Evolutionary conservation across 2,329 filamentous ascomycete genomes (phyloP), one percentile per base, ranked within the genome.

Genomic region (Paecilomyces sp.): DNA sequence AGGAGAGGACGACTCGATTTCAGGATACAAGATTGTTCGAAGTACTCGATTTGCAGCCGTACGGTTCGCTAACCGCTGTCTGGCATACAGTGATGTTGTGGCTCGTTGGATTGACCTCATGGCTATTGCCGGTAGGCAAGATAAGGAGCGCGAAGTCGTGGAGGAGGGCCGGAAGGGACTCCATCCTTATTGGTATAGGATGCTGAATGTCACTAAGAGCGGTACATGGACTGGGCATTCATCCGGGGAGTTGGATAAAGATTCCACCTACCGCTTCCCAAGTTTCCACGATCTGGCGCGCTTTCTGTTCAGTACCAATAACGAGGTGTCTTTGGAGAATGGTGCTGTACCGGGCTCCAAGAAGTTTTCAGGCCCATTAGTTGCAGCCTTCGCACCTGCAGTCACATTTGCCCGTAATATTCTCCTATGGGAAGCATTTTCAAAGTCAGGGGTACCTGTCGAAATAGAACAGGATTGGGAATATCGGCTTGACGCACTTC

Each of bases 141-240:
- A 85, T 56, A 89, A 92, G 70, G 85, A 89, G 54, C 88, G 87
- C 61, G 93, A 97, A 70, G 87, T 97, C 2, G 76, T 90, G 1
- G 94, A 99, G 70, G 93, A 97, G 76, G 94, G 92, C 1, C 87
- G 86, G 62, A 92, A 91, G 72, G 94, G 94, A 0, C 81, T 97
- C 3, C 91, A 96, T 74, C 87, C 88, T 11, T 88, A 89, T 68
- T 89, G 86, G 86, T 88, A 88, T 67, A 77, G 79, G 54, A 83
- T 88, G 70, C 74, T 87, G 12, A 88, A 88, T 64, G 76, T 77
- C 58, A 72, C 66, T 4, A 78, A 83, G 50, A 75, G 78, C 50
- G 65, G 77, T 74, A 36, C 74, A 74, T 50, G 70, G 76, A 2
- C 70, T 60, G 57, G 62, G 62, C 52, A 71, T 83, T 15, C 85